A percentile compares a stretch with the other conserved stretches of the same genome.
These are phyloP conservation scores for Cenococcum geophilum DNA, from an alignment of 495 filamentous ascomycete species.

Conservation along the genomic window DNA sequence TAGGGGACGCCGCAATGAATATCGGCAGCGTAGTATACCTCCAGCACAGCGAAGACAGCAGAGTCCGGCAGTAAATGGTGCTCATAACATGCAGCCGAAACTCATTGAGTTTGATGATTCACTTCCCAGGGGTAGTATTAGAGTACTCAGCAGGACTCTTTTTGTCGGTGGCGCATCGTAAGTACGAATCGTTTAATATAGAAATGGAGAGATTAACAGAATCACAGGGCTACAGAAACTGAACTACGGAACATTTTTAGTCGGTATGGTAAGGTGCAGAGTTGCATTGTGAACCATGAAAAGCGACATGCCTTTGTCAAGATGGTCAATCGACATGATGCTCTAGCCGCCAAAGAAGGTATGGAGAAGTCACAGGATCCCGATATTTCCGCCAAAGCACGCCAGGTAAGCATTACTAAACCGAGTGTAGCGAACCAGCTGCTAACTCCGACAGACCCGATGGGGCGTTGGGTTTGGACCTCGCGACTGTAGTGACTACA, in stretches of 20 bases:
- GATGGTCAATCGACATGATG: constrained; percentile 84
- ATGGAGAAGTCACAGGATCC: constrained; percentile 75
- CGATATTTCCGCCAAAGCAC: constrained; percentile 73
- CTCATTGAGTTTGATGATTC: constrained; percentile 72
- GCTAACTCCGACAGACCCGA: constrained; percentile 55
- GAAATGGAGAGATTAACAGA: background rate
- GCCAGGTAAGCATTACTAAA: constrained; percentile 33
- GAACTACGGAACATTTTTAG: constrained; percentile 73
- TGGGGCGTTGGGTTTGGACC: constrained; percentile 98
- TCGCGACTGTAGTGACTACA: constrained; percentile 94
- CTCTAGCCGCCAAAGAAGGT: constrained; percentile 74
- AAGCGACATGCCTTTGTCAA: constrained; percentile 99
- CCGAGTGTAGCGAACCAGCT: background rate
- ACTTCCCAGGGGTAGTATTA: constrained; percentile 70
- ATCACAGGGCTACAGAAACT: constrained; percentile 55
- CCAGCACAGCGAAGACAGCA: constrained; percentile 53
- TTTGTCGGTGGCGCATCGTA: constrained; percentile 81
- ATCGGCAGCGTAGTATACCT: constrained; percentile 66
- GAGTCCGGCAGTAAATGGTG: constrained; percentile 43
- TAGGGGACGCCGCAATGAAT: constrained; percentile 45
- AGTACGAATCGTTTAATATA: constrained; percentile 54
- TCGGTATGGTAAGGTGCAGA: constrained; percentile 81
- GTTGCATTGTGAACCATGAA: constrained; percentile 94
- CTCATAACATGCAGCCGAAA: constrained; percentile 55
- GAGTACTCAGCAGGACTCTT: constrained; percentile 88